Conservation (phyloP, 1,139 yeast genomes). For the Pneumocystis jirovecii region DNA sequence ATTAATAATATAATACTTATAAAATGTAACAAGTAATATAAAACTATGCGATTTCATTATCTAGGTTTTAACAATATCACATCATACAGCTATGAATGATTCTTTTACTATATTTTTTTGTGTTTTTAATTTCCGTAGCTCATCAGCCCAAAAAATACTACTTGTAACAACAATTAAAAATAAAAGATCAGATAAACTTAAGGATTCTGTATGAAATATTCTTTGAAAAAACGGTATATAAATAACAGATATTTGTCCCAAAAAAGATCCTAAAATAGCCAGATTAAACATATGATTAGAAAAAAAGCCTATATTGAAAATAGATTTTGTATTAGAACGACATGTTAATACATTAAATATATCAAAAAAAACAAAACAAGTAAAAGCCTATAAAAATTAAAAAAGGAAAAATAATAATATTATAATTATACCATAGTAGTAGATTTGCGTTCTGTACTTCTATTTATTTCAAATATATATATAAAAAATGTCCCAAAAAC, state of each 20-base stretch:
- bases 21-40: background rate
- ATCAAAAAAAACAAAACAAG: constrained; percentile 86
- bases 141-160: constrained; percentile 75
- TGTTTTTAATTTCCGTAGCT: constrained; percentile 41
- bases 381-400: constrained; percentile 45
- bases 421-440: background rate
- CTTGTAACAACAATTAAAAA: constrained; percentile 53
- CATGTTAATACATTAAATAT: constrained; percentile 92
- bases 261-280: constrained; percentile 76
- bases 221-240: constrained; percentile 84
- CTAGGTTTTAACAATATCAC: background rate
- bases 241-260: constrained; percentile 89
- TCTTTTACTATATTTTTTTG: background rate
- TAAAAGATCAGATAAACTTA: constrained; percentile 50
- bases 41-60: background rate
- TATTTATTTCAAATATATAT: constrained; percentile 70
- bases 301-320: constrained; percentile 59
- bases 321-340: constrained; percentile 71
- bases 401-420: background rate
- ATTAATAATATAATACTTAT: background rate
- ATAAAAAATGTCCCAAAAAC: constrained; percentile 67
- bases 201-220: constrained; percentile 86
- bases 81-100: background rate
- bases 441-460: constrained; percentile 27
- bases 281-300: constrained; percentile 77